Base-by-base conservation (phyloP, 306 rosid species). In the Coriaria nepalensis region DNA sequence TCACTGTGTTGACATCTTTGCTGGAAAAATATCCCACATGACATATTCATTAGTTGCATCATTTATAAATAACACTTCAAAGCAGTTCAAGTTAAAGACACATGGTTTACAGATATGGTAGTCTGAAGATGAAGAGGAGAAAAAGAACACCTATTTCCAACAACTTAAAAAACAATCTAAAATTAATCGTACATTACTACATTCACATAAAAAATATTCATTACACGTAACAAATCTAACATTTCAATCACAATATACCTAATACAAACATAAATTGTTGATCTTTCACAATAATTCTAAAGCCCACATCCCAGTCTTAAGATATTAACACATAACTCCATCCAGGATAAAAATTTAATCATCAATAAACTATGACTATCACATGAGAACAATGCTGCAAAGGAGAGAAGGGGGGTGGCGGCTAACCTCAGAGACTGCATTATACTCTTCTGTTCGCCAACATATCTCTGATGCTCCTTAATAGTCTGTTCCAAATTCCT, bases 341-440 rank as follows among this genome's bases (percentile, higher is more conserved):
- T 20, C 29, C 29, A 20, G 29, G 29, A 20, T 20, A 20, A 20
- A 20, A 20, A 20, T 20, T 20, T 20, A 20, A 20, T 3, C 29
- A 20, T 20, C 29, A 61, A 37, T n/a, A 13, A 53, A 2, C 35
- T 11, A 33, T 49, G 59, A 10, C 37, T 42, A 35, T 39, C 35
- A 13, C 6, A 38, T 9, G 5, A 58, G 13, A 32, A n/a, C 40
- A 51, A 60, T 13, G 57, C 40, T 50, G 40, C 43, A 39, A 49
- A 50, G 43, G 36, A 43, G 34, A 8, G 49, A 55, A 38, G 11
- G 36, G 29, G 29, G 29, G 50, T 44, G 45, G 10, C 35, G 6
- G 49, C 93, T 37, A 70, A 92, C 98, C 96, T 85, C 73, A 92
- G 76, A 37, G 98, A 85, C 77, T 79, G 95, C 94, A 92, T 72